These are phyloP conservation scores for rapeseed (Brassica napus) DNA, from an alignment of 345 rosid species.

Conservation along the genomic window Da-Ae NC_063436.1:26884001-26884500, in stretches of 20 bases:
- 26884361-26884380: background rate
- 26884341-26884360: background rate
- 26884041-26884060: too few relatives aligned
- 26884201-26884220: too few relatives aligned
- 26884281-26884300: background rate
- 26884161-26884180: too few relatives aligned
- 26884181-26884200: too few relatives aligned
- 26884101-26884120: too few relatives aligned
- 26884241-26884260: background rate
- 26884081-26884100: too few relatives aligned
- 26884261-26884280: background rate
- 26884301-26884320: background rate
- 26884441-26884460: background rate
- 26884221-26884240: background rate
- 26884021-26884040: too few relatives aligned
- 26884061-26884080: too few relatives aligned
- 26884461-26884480: background rate
- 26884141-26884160: too few relatives aligned
- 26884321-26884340: background rate
- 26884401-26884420: background rate
- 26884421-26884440: background rate
- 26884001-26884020: too few relatives aligned
- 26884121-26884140: too few relatives aligned
- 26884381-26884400: background rate
- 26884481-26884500: background rate